These are phyloP conservation scores for Pyrrhoderma lamaoense DNA, from an alignment of 1,284 basidiomycete genomes.

Conservation along the genomic window DNA sequence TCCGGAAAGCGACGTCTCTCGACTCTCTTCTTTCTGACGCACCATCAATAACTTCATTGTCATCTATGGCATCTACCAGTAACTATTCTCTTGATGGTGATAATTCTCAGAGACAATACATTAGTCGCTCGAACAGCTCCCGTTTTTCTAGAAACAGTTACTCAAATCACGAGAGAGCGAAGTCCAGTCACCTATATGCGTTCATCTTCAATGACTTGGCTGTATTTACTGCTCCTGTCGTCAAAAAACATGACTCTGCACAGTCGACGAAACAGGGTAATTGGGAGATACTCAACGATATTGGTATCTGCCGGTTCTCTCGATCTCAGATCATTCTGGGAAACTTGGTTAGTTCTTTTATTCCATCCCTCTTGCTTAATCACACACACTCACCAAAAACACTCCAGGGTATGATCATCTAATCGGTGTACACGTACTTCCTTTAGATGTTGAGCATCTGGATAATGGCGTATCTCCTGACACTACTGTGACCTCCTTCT, in stretches of 20 bases:
- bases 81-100: conserved; percentile 6
- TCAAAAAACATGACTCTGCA: background rate
- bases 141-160: background rate
- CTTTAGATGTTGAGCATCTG: conserved; percentile 37
- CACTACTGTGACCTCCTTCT: conserved; percentile 25
- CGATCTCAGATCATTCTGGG: conserved; percentile 14
- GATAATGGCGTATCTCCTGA: conserved; percentile 36
- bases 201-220: conserved; percentile 50
- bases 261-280: background rate
- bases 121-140: background rate
- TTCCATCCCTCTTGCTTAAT: background rate
- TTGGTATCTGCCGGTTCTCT: conserved; percentile 16
- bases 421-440: conserved; percentile 47
- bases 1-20: conserved; percentile 14
- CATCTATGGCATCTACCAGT: conserved; percentile 11
- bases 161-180: conserved; percentile 17
- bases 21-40: conserved; percentile 13
- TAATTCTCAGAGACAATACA: background rate
- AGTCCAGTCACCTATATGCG: conserved; percentile 28
- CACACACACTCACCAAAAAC: no score
- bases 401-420: conserved; percentile 26
- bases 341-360: conserved; percentile 11
- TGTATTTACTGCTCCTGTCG: conserved; percentile 31
- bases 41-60: conserved; percentile 8
- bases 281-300: conserved; percentile 14